Base-by-base conservation (phyloP, 108 stramenopile genomes). In the Skeletonema grethae region DNA sequence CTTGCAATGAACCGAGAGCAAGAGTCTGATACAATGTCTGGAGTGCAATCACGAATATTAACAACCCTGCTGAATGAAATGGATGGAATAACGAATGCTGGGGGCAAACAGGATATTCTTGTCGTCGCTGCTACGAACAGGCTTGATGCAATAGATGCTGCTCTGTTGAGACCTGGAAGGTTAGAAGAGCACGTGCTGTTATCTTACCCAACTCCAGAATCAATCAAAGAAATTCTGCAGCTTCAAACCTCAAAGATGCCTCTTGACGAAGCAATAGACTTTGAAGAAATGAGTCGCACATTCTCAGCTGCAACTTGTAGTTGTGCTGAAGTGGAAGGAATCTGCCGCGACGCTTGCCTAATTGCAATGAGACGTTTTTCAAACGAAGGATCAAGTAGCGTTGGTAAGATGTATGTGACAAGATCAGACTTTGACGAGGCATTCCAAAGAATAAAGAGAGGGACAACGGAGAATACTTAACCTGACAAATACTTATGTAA, bases 1-100 rank as follows among this genome's bases (percentile, higher is more conserved):
- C 72, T 99, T 31, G 97, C 97, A 29, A 82, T 65, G 73, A 96
- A 86, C 78, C 88, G 86, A 67, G 95, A 88, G 35, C 94, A 92
- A 34, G 91, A 88, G 58, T 92, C 86, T 8, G 90, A 86, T 34
- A 72, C 73, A 28, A 45, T 76, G 12, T 80, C 79, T 20, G 70
- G 77, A 30, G 92, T 82, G 12, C 91, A 75, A 75, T 82, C 71
- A 67, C 90, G 78, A 62, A 88, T 63, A 68, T 86, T 83, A 57
- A 92, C 84, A 82, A 91, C 86, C 68, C 88, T 95, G 22, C 65
- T 95, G 50, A 91, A 88, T 48, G 93, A 95, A 76, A 90, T 95
- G 82, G 92, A 94, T 69, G 94, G 92, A 9, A 71, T 92, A 12
- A 79, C 73, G 3, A 82, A 79, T 45, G 88, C 86, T 64, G 83